Evolutionary conservation across 306 rosid species (phyloP), one percentile per base, ranked within the genome.

Genomic region (Mimosa bimucronata): DNA sequence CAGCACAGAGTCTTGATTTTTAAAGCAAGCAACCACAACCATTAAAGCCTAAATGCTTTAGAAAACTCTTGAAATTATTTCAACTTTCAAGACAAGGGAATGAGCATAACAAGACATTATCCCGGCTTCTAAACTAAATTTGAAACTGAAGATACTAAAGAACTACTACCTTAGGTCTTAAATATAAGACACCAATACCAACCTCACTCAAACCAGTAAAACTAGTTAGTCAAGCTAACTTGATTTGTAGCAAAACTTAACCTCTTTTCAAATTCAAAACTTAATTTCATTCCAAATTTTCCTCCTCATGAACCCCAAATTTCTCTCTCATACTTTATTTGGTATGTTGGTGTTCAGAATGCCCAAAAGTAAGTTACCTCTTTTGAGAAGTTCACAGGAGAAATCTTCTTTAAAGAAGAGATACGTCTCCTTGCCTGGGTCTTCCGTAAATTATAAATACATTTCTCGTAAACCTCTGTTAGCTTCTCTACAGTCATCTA

Each of bases 401-500:
- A 79, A 64, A 93, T 86, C 82, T 84, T 90, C 87, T 87, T 91
- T 85, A 96, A 80, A 86, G 99, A 96, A 58, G 90, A 2, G 16
- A 64, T 28, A 23, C 97, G 96, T 52, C 98, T 81, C 7, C 46
- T 77, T 62, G 93, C 67, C 81, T 96, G 97, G 71, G 84, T 3
- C 85, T 86, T 88, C 44, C 97, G 81, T 77, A 96, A 82, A 84
- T 72, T 87, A 58, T 94, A 87, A 77, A 90, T 90, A 87, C 99
- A 96, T 60, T 6, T 85, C 89, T 85, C 99, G 78, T 96, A 96
- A 78, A 91, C 79, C 71, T 66, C 78, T 90, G 90, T 89, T 66
- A 96, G 98, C 81, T 90, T 88, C 79, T 80, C 83, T 82, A 83
- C 99, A 69, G 99, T 91, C 93, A 91, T 95, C 99, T 96, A 83